Evolutionary conservation across 202 grass and related monocot genomes (phyloP).

Genomic region (Zoysia matrella): DNA sequence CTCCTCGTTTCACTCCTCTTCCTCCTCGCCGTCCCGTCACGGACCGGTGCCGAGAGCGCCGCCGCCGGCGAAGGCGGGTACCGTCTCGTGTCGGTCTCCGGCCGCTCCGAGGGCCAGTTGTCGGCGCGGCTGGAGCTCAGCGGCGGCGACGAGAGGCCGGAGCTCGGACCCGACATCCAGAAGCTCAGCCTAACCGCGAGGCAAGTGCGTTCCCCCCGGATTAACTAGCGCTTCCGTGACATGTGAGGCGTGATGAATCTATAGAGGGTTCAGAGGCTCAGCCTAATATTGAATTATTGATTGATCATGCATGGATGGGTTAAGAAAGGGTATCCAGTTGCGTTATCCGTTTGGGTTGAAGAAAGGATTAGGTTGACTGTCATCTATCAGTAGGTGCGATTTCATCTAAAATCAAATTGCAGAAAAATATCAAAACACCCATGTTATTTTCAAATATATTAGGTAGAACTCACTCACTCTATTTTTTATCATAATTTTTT

Average conservation of each 20-base stretch:
- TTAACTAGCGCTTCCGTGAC: background rate
- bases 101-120: slow-evolving; percentile 32
- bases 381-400: background rate
- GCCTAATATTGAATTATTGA: too few relatives aligned
- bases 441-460: too few relatives aligned
- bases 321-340: background rate
- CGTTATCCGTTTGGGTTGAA: background rate
- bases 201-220: slow-evolving; percentile 35
- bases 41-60: background rate
- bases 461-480: too few relatives aligned
- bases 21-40: background rate
- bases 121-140: slow-evolving; percentile 57
- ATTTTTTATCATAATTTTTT: background rate
- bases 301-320: background rate
- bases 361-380: background rate
- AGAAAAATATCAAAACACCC: background rate
- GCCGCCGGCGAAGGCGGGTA: slow-evolving; percentile 43
- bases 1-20: slow-evolving; percentile 9
- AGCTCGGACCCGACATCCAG: slow-evolving; percentile 53
- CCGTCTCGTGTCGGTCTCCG: slow-evolving; percentile 36
- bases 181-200: slow-evolving; percentile 63
- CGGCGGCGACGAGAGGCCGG: background rate
- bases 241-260: background rate
- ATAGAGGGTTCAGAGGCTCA: too few relatives aligned
- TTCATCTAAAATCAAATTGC: background rate